Base-by-base conservation (phyloP, 2,329 filamentous ascomycete genomes). In the Chaetothyriales sp. region DNA sequence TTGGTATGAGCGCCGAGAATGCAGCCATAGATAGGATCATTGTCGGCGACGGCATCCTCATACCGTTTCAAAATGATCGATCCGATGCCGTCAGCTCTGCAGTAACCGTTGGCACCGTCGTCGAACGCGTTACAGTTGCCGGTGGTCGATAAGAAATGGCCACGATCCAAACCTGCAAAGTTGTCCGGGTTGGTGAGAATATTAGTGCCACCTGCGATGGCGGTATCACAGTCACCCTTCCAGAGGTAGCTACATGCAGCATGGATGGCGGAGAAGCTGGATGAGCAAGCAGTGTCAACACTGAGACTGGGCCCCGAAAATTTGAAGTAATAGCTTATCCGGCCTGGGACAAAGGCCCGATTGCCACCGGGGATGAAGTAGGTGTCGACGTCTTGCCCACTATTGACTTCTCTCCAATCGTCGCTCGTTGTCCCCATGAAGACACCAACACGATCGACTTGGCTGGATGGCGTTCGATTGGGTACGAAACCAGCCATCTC, bases 401-500 rank as follows among this genome's bases (percentile, higher is more conserved):
- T 47, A 12, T 62, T 60, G 12, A 57, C 54, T 45, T 64, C 60
- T 19, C 52, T 46, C 51, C 53, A 62, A 46, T 63, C 61, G 47
- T 62, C 56, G 44, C 53, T 54, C 2, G 61, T 58, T 19, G 52
- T 48, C 36, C 80, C 80, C 57, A 81, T 81, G 62, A 81, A 83
- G 1, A 78, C 80, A 18, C 79, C 81, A 36, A 84, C 76, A 1
- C 75, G 68, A 60, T 75, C 63, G 3, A 72, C 62, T 59, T 74
- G 73, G 2, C 77, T 80, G 0, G 78, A 80, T 0, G 78, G 72
- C 0, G 78, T 81, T 39, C 78, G 70, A 66, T 83, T 81, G 1
- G 79, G 78, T 12, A 83, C 77, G 61, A 81, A 83, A 1, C 82
- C 83, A 22, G 80, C 78, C 78, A 82, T 83, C 63, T 86, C 83